Evolutionary conservation across 495 filamentous ascomycete genomes (phyloP).

Genomic region (Aspergillus bridgeri): DNA sequence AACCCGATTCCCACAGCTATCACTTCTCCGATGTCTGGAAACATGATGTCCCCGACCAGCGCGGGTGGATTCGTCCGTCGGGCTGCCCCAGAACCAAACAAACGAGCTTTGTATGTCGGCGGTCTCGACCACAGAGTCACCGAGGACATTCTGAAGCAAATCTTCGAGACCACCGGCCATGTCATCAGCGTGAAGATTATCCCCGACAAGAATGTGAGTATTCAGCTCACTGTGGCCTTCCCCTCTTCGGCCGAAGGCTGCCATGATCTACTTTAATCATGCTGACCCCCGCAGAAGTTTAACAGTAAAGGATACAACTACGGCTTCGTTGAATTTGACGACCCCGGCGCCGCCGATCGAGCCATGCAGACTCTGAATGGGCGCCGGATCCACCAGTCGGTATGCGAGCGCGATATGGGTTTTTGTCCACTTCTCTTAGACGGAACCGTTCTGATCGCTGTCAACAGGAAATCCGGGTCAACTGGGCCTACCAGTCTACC

Average conservation of each 20-base stretch:
- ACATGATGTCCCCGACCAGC: slow-evolving; percentile 78
- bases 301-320: slow-evolving; percentile 98
- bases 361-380: slow-evolving; percentile 97
- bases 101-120: slow-evolving; percentile 94
- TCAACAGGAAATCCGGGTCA: slow-evolving; percentile 92
- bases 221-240: background rate
- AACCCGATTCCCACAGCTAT: slow-evolving; percentile 94
- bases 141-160: slow-evolving; percentile 94
- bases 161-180: slow-evolving; percentile 98
- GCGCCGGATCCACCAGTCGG: slow-evolving; percentile 89
- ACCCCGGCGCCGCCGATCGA: slow-evolving; percentile 91
- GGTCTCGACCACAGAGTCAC: slow-evolving; percentile 93
- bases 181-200: slow-evolving; percentile 99
- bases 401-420: slow-evolving; percentile 39
- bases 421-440: background rate
- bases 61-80: slow-evolving; percentile 81
- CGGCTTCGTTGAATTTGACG: slow-evolving; percentile 98
- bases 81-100: slow-evolving; percentile 96
- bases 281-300: slow-evolving; percentile 40
- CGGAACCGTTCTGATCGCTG: slow-evolving; percentile 8
- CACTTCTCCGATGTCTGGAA: slow-evolving; percentile 76
- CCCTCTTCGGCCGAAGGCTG: background rate
- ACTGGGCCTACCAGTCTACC: slow-evolving; percentile 99
- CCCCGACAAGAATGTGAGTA: slow-evolving; percentile 93
- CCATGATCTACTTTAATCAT: background rate